phyloP scores from a whole-genome alignment of 2,329 filamentous ascomycete species.

The Alternaria consortialis region DNA sequence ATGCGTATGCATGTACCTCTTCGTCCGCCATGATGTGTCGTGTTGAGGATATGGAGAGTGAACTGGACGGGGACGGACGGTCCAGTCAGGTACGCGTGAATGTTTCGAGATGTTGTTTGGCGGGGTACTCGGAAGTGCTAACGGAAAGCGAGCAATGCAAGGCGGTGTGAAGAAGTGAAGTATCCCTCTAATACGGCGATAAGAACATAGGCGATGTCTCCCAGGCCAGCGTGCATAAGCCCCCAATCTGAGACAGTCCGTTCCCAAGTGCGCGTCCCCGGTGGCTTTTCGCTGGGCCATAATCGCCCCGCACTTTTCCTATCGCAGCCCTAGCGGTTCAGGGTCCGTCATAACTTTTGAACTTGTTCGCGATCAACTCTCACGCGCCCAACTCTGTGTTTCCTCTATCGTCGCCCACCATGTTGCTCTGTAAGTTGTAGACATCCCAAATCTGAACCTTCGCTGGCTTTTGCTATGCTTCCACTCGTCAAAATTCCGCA shows the following conservation, averaged over 20 bases:
- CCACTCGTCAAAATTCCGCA: not conserved
- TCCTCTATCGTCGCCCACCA: conserved; percentile 43
- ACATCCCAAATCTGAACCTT: not conserved
- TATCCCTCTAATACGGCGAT: conserved; percentile 4
- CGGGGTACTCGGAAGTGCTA: conserved; percentile 22
- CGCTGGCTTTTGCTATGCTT: not conserved
- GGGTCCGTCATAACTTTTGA: conserved; percentile 42
- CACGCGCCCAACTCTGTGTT: not conserved
- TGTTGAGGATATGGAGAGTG: conserved; percentile 8
- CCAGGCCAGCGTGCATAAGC: conserved; percentile 22
- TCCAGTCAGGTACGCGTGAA: conserved; percentile 13
- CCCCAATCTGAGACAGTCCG: conserved; percentile 28
- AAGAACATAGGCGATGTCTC: not conserved
- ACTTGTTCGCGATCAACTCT: conserved; percentile 7
- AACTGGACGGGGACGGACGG: conserved; percentile 1
- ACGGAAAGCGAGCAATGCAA: conserved; percentile 15
- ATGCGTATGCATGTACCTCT: conserved; percentile 31
- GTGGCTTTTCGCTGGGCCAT: conserved; percentile 18
- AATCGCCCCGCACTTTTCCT: conserved; percentile 39
- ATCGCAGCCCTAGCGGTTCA: conserved; percentile 27
- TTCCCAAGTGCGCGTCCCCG: conserved; percentile 22
- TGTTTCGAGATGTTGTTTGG: conserved; percentile 17
- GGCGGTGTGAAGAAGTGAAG: conserved; percentile 13
- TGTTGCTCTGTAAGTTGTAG: conserved; percentile 70
- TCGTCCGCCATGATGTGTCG: conserved; percentile 47